Evolutionary conservation across 2,329 filamentous ascomycete genomes (phyloP).

Genomic region (Stagonosporopsis vannaccii): DNA sequence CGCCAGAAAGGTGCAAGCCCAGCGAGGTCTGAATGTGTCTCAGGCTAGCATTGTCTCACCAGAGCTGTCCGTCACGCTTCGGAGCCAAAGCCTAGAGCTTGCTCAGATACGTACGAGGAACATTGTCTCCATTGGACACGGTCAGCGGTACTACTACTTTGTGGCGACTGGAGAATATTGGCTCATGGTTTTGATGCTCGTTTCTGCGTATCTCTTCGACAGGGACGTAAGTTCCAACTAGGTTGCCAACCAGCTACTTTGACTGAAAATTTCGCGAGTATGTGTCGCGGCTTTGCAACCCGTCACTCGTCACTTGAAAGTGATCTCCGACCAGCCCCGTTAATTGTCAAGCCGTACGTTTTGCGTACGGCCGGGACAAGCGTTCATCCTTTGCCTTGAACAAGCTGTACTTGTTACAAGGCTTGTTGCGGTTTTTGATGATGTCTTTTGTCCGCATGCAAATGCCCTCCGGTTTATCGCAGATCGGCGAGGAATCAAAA

Average conservation of each 20-base stretch:
- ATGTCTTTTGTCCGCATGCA: slow-evolving; percentile 89
- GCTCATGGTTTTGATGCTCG: slow-evolving; percentile 43
- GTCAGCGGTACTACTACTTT: slow-evolving; percentile 35
- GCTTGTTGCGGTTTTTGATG: slow-evolving; percentile 84
- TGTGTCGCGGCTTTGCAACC: slow-evolving; percentile 57
- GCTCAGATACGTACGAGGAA: slow-evolving; percentile 12
- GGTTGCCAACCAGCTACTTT: slow-evolving; percentile 54
- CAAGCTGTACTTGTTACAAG: slow-evolving; percentile 32
- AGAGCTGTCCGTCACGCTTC: slow-evolving; percentile 51
- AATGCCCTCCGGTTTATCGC: slow-evolving; percentile 65
- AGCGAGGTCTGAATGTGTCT: slow-evolving; percentile 62
- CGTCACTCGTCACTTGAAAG: slow-evolving; percentile 56
- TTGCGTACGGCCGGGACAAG: slow-evolving; percentile 63
- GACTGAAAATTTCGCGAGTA: slow-evolving; percentile 53
- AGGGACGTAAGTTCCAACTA: slow-evolving; percentile 45
- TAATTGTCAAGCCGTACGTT: slow-evolving; percentile 67
- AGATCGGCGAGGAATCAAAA: slow-evolving; percentile 85
- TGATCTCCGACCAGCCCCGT: slow-evolving; percentile 69
- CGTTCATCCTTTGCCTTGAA: slow-evolving; percentile 57
- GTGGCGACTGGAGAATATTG: slow-evolving; percentile 18
- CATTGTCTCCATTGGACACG: slow-evolving; percentile 34
- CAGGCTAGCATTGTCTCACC: slow-evolving; percentile 34
- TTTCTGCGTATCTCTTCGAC: slow-evolving; percentile 60
- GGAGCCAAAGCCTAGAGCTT: slow-evolving; percentile 35
- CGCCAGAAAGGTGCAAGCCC: slow-evolving; percentile 63